Evolutionary conservation across 2,329 filamentous ascomycete genomes (phyloP), one percentile per base, ranked within the genome.

Genomic region (Trichoderma koningii): DNA sequence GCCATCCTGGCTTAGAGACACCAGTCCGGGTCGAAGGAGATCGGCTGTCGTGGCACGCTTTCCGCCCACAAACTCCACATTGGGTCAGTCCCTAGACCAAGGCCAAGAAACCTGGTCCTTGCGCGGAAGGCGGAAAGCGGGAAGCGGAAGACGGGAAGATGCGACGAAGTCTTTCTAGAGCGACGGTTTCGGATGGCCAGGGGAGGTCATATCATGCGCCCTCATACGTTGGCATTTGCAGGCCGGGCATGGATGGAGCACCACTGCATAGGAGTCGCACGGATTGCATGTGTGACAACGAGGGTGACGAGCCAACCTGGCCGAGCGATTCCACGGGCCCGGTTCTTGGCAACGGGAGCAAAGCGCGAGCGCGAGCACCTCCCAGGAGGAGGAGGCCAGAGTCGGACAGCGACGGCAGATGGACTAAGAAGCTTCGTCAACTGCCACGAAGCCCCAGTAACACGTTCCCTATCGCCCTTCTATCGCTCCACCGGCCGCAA

Each of bases 311-410:
- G 44, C 59, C 51, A 48, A 14, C 34, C 38, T 30, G 56, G 64
- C 17, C 26, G 51, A 52, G 34, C 17, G 56, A 66, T 57, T 64
- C 64, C 64, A 64, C 51, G 64, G 64, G 64, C 64, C 64, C 64
- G 64, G 64, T 66, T 66, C 64, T 66, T 66, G 64, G 64, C 64
- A 30, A 66, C 64, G 53, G 45, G 48, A 63, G 60, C n/a, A 26
- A 55, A 30, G 9, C 48, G 48, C 50, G 48, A 63, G 50, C 50
- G 50, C 60, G 34, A 14, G 34, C 34, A 14, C 12, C 34, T 38
- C 12, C 34, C 45, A 47, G 21, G 15, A 14, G 41, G 41, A 34
- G 21, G 45, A 34, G 47, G 48, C 21, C 38, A n/a, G 26, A 63
- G 30, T 7, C 34, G 41, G 42, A 23, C 51, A 23, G 10, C 51